Evolutionary conservation across 148 eudicot species (phyloP).

Genomic region (Chenopodium formosanum): DNA sequence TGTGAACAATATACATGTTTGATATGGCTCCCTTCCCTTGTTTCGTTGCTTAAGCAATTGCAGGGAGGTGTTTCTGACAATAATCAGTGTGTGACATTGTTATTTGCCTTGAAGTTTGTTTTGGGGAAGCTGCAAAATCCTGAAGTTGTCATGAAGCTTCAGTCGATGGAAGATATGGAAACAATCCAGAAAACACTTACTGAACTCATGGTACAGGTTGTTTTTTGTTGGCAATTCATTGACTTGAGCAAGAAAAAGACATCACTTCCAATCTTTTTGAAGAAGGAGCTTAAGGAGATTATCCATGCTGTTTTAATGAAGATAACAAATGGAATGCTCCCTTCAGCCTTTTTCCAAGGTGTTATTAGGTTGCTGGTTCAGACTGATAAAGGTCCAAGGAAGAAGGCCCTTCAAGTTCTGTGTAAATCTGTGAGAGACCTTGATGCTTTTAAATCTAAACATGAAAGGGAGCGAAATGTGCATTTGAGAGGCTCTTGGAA

Average conservation of each 20-base stretch:
- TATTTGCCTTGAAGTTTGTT: constrained; percentile 59
- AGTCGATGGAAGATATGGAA: constrained; percentile 47
- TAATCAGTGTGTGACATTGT: constrained; percentile 43
- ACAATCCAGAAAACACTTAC: constrained; percentile 57
- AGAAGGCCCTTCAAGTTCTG: constrained; percentile 76
- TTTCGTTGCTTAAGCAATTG: constrained; percentile 52
- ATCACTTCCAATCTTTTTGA: constrained; percentile 36
- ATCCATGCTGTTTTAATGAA: constrained; percentile 46
- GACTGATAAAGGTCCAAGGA: constrained; percentile 48
- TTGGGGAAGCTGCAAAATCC: constrained; percentile 76
- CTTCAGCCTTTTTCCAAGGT: constrained; percentile 59
- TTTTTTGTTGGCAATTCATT: constrained; percentile 57
- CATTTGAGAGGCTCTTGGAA: constrained; percentile 52
- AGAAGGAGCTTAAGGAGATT: constrained; percentile 72
- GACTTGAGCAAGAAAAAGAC: constrained; percentile 49
- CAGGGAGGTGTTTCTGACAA: constrained; percentile 33
- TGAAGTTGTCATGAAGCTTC: constrained; percentile 72
- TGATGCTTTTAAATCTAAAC: constrained; percentile 34
- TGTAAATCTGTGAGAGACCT: constrained; percentile 63
- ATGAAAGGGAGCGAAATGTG: constrained; percentile 34
- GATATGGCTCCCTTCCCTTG: constrained; percentile 89
- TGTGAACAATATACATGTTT: constrained; percentile 70
- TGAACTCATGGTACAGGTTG: constrained; percentile 67
- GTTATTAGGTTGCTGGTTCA: constrained; percentile 51
- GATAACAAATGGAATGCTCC: constrained; percentile 51